phyloP scores from a whole-genome alignment of 1,284 basidiomycete genomes.

The Ceratobasidium sp. region DNA sequence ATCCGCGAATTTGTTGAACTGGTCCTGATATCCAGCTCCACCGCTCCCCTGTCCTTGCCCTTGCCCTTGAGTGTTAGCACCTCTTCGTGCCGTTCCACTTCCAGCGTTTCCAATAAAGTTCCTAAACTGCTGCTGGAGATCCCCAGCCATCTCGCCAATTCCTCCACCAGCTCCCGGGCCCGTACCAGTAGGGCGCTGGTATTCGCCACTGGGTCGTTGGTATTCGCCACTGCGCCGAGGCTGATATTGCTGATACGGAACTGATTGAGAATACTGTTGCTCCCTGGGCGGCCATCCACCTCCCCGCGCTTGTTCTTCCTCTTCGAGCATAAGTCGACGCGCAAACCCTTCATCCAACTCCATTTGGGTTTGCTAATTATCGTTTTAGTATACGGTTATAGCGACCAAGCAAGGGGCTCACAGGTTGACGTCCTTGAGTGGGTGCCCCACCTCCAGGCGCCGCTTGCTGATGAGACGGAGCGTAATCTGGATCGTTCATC shows the following conservation, averaged over 20 bases:
- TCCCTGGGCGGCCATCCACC: constrained; percentile 40
- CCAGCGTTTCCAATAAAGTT: constrained; percentile 40
- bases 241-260: constrained; percentile 36
- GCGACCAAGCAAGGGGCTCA: too few relatives aligned
- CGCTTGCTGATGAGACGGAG: constrained; percentile 52
- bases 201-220: too few relatives aligned
- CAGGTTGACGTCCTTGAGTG: constrained; percentile 1
- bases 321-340: constrained; percentile 74
- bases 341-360: constrained; percentile 83
- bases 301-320: constrained; percentile 61
- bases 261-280: not conserved
- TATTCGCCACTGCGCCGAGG: constrained; percentile 45
- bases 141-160: constrained; percentile 39
- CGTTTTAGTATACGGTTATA: too few relatives aligned
- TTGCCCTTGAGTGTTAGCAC: constrained; percentile 76
- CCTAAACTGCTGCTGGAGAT: constrained; percentile 42
- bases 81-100: constrained; percentile 53
- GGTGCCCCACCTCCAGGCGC: constrained; percentile 17
- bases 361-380: too few relatives aligned
- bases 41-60: constrained; percentile 45
- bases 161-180: constrained; percentile 39
- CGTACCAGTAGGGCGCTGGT: constrained; percentile 3
- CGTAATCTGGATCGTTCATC: constrained; percentile 84
- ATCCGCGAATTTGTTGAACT: constrained; percentile 79
- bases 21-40: constrained; percentile 66